Percentiles rank a stretch among this genome's conserved stretches.
phyloP scores from a whole-genome alignment of 257 asterid genomes.

The Scutellaria galericulata region DNA sequence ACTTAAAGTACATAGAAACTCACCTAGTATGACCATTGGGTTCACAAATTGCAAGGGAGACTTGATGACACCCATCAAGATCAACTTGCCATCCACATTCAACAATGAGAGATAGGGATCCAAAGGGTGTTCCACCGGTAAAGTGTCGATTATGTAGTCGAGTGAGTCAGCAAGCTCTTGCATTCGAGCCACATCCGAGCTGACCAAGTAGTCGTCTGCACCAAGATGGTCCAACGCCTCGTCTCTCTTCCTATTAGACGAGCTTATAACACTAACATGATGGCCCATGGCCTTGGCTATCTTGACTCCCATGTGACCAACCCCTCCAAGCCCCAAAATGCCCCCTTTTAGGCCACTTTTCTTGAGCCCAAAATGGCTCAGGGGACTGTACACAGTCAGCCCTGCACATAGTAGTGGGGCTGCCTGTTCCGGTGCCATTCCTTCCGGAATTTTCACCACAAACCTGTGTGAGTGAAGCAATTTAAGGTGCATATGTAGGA shows the following conservation, averaged over 20 bases:
- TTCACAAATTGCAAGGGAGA: conserved; percentile 78
- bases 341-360: conserved; percentile 78
- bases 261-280: conserved; percentile 86
- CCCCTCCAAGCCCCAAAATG: conserved; percentile 91
- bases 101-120: conserved; percentile 82
- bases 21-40: conserved; percentile 93
- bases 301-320: conserved; percentile 97
- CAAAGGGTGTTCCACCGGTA: conserved; percentile 82
- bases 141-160: conserved; percentile 86
- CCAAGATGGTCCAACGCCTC: conserved; percentile 88
- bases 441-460: conserved; percentile 87
- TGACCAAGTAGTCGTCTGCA: conserved; percentile 82
- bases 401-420: conserved; percentile 97
- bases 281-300: conserved; percentile 96
- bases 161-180: conserved; percentile 70
- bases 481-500: too few species aligned
- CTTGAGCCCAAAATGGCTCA: conserved; percentile 74
- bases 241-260: conserved; percentile 70
- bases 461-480: conserved; percentile 48
- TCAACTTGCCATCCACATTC: conserved; percentile 83
- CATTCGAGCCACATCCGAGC: conserved; percentile 62
- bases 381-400: conserved; percentile 85
- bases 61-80: conserved; percentile 88
- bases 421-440: conserved; percentile 88
- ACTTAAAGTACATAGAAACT: conserved; percentile 30